Conservation (phyloP, 148 eudicot species). For the Vaccinium macrocarpon region DNA sequence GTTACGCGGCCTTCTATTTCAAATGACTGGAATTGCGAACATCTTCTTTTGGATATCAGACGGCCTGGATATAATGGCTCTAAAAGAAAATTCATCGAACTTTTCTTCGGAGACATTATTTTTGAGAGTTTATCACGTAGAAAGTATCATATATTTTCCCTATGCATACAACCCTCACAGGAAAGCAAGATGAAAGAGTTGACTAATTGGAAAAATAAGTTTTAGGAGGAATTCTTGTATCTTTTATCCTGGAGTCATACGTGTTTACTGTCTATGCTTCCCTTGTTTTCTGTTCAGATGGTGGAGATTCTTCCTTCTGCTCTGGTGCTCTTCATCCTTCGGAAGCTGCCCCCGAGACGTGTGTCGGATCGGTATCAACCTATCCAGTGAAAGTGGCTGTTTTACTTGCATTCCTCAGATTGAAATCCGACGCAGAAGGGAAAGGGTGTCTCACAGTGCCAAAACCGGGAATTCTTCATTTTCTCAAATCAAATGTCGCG, state of each 20-base stretch:
- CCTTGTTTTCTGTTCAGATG: slow-evolving; percentile 27
- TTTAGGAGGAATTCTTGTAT: not conserved
- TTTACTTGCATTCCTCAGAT: not conserved
- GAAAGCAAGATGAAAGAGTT: not conserved
- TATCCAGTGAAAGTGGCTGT: slow-evolving; percentile 32
- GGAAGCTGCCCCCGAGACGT: slow-evolving; percentile 61
- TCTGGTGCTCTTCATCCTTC: slow-evolving; percentile 59
- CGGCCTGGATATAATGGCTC: not conserved
- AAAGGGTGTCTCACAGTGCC: not conserved
- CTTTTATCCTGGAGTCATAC: not conserved
- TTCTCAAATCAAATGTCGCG: not conserved
- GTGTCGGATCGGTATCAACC: slow-evolving; percentile 55
- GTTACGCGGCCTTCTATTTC: not conserved
- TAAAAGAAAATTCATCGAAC: not conserved
- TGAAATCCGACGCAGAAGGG: not conserved
- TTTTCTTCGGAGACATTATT: not conserved
- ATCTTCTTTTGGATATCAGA: not conserved
- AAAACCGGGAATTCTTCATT: not conserved
- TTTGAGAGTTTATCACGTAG: not conserved
- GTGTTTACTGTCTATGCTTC: not conserved
- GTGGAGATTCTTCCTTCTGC: slow-evolving; percentile 65
- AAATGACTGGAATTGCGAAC: not conserved
- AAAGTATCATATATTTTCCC: not conserved
- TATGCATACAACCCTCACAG: not conserved
- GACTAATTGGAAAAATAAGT: not conserved